These are phyloP conservation scores for Geranomyces variabilis DNA, from an alignment of 192 early-diverging fungal genomes.

Conservation along the genomic window DNA sequence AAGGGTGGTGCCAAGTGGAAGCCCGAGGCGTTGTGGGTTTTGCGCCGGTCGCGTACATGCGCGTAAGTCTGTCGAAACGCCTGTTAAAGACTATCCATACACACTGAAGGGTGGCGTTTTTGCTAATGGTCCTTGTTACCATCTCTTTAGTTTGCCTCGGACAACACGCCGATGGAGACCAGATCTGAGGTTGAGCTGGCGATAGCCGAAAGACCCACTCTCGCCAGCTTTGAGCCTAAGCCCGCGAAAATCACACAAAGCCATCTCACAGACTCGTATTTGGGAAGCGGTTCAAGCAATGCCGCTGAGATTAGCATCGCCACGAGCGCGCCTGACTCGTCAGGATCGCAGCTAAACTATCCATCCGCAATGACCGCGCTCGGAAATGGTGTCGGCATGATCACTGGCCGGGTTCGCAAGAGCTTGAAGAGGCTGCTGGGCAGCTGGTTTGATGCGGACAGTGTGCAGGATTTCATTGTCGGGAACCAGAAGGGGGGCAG, in stretches of 20 bases:
- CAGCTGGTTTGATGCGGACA: slow-evolving; percentile 26
- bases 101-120: too few species aligned
- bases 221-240: neutral
- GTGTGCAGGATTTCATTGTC: slow-evolving; percentile 35
- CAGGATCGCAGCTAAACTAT: slow-evolving; percentile 17
- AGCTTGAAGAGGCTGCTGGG: slow-evolving; percentile 12
- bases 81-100: neutral
- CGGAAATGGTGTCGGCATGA: neutral
- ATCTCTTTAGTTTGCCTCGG: slow-evolving; percentile 8
- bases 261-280: neutral
- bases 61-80: neutral
- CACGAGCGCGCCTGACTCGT: neutral
- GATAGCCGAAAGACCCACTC: slow-evolving; percentile 10
- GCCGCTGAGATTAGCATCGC: too few species aligned
- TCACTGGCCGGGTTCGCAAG: slow-evolving; percentile 18
- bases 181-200: slow-evolving; percentile 21
- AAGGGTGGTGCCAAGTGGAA: slow-evolving; percentile 35
- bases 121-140: neutral
- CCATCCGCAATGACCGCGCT: slow-evolving; percentile 26
- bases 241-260: neutral
- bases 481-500: neutral
- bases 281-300: neutral
- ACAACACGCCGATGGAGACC: slow-evolving; percentile 18
- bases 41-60: slow-evolving; percentile 32
- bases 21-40: slow-evolving; percentile 14